Conservation (phyloP, 305 asterid species). For the Andrographis paniculata region DNA sequence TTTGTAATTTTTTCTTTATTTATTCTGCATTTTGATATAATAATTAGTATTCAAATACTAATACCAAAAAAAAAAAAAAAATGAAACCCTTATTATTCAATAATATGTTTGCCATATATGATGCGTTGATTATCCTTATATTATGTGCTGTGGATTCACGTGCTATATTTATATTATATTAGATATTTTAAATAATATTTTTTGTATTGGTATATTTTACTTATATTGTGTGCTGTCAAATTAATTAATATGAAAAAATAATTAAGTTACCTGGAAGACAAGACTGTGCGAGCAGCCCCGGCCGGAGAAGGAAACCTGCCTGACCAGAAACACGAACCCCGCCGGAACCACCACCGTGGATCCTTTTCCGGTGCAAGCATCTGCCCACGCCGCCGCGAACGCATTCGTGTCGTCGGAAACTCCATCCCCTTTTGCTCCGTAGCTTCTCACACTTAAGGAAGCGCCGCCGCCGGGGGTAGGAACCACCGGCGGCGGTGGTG, state of each 20-base stretch:
- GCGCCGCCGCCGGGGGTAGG: too few species aligned
- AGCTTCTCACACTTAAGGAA: constrained; percentile 9
- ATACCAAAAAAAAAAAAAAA: too few species aligned
- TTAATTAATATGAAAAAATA: background rate
- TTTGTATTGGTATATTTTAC: background rate
- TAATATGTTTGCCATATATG: too few species aligned
- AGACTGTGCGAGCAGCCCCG: constrained; percentile 24
- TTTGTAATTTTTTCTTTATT: too few species aligned
- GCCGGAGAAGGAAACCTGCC: constrained; percentile 29
- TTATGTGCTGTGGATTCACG: too few species aligned
- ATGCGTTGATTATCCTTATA: too few species aligned
- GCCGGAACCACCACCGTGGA: constrained; percentile 33
- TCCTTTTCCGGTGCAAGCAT: constrained; percentile 30
- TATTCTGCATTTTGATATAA: too few species aligned
- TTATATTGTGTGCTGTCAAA: background rate
- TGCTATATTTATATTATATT: too few species aligned
- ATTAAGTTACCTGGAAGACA: constrained; percentile 28
- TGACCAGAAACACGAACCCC: constrained; percentile 25
- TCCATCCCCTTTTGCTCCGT: constrained; percentile 44
- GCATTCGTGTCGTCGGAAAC: constrained; percentile 36
- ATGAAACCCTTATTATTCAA: too few species aligned
- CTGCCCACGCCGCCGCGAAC: constrained; percentile 33
- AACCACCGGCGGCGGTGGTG: too few species aligned
- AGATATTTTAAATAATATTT: too few species aligned
- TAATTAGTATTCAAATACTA: too few species aligned